Evolutionary conservation across 2,329 filamentous ascomycete genomes (phyloP).

Genomic region (Beauveria asiatica): DNA sequence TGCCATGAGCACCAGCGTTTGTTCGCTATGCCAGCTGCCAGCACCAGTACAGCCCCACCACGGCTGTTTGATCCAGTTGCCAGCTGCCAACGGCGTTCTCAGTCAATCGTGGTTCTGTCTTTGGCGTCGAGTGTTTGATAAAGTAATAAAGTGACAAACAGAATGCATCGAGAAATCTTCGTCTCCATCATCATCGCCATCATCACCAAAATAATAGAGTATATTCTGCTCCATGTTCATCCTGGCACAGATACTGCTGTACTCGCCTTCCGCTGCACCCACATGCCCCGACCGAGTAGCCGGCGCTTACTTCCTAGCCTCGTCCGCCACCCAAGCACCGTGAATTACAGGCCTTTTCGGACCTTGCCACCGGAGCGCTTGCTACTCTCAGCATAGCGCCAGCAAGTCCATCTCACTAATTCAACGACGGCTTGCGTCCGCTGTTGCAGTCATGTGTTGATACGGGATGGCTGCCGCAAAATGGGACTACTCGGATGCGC

Average conservation of each 20-base stretch:
- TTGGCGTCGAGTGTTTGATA: not conserved
- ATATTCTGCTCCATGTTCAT: not conserved
- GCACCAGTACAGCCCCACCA: not conserved
- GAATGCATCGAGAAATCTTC: not conserved
- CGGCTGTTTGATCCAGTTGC: not conserved
- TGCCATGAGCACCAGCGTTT: conserved; percentile 7
- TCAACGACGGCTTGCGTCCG: not conserved
- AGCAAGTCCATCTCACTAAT: not conserved
- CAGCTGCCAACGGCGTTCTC: not conserved
- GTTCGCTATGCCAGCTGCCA: not conserved
- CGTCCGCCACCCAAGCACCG: not conserved
- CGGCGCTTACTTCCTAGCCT: conserved; percentile 7
- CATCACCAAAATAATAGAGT: not conserved
- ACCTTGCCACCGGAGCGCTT: not conserved
- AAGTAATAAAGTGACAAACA: not conserved
- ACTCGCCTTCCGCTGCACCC: not conserved
- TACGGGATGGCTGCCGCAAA: not conserved
- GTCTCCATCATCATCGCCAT: not conserved
- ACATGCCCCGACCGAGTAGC: conserved; percentile 10
- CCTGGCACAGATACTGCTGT: not conserved
- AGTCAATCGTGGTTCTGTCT: not conserved
- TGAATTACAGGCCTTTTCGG: not conserved
- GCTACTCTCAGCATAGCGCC: not conserved
- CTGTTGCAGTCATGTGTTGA: not conserved
- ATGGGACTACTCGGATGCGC: not conserved